A percentile compares a stretch with the other conserved stretches of the same genome.
phyloP scores from a whole-genome alignment of 768 basidiomycete genomes.

The Coprinellus aureogranulatus region DNA sequence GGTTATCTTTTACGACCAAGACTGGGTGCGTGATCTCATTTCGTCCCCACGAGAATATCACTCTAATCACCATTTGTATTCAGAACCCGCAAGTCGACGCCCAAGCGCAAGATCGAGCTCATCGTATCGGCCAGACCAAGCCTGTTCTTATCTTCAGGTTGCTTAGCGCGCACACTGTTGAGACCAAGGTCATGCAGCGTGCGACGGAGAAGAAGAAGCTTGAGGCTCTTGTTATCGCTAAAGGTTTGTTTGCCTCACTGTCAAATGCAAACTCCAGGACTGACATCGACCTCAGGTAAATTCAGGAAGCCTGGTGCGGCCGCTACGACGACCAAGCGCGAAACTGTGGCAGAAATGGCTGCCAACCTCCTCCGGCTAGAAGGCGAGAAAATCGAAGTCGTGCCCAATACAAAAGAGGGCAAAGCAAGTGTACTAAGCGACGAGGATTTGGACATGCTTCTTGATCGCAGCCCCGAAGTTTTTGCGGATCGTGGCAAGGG shows the following conservation, averaged over 20 bases:
- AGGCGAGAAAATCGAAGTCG: conserved; percentile 87
- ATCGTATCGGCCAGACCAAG: conserved; percentile 91
- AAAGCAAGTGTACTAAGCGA: conserved; percentile 77
- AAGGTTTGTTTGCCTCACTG: conserved; percentile 46
- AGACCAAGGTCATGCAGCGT: conserved; percentile 88
- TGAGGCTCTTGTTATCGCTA: conserved; percentile 93
- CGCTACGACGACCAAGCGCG: conserved; percentile 47
- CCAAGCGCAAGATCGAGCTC: conserved; percentile 93
- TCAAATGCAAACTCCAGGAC: not conserved
- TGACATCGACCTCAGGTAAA: conserved; percentile 51
- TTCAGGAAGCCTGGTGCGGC: conserved; percentile 72
- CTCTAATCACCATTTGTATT: not conserved
- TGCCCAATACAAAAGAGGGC: conserved; percentile 67
- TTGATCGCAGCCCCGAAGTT: conserved; percentile 77
- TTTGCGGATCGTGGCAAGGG: conserved; percentile 69
- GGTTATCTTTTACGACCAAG: conserved; percentile 91
- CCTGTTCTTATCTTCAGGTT: conserved; percentile 90
- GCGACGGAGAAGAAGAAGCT: conserved; percentile 85
- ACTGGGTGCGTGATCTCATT: conserved; percentile 60
- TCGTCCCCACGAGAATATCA: not conserved
- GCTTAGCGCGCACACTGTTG: conserved; percentile 84
- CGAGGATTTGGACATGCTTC: conserved; percentile 71
- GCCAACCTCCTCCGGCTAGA: conserved; percentile 75
- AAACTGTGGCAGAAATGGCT: conserved; percentile 79
- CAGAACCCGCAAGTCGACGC: conserved; percentile 96